Percentiles rank a stretch among this genome's conserved stretches.
Evolutionary conservation across 1,284 basidiomycete genomes (phyloP).

Genomic region (Irpex sp.): DNA sequence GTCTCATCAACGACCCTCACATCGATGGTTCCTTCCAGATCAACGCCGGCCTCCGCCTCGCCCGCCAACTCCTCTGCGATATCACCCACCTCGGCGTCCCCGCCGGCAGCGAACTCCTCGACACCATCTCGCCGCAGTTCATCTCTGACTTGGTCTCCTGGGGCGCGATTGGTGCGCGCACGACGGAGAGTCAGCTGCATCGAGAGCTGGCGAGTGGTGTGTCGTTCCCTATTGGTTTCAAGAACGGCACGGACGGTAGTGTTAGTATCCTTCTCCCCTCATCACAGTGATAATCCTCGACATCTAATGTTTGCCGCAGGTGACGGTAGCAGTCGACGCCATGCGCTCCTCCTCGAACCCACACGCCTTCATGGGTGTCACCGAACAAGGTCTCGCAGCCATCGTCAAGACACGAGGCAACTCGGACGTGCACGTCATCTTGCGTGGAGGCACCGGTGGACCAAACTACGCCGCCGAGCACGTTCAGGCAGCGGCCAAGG

Average conservation of each 20-base stretch:
- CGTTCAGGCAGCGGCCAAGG: conserved; percentile 67
- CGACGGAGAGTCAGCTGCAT: conserved; percentile 93
- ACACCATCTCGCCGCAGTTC: conserved; percentile 89
- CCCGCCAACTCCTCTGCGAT: conserved; percentile 87
- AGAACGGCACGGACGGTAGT: conserved; percentile 96
- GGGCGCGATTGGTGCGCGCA: conserved; percentile 97
- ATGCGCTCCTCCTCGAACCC: conserved; percentile 92
- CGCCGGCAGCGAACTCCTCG: conserved; percentile 93
- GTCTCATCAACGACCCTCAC: conserved; percentile 86
- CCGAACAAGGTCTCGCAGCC: conserved; percentile 89
- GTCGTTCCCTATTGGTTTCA: conserved; percentile 96
- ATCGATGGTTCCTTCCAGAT: conserved; percentile 95
- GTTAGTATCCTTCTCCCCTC: conserved; percentile 36
- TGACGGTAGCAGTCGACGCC: conserved; percentile 85
- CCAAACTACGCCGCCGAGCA: conserved; percentile 82
- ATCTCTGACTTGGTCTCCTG: conserved; percentile 85
- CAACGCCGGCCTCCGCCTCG: conserved; percentile 90
- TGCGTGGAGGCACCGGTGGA: conserved; percentile 86
- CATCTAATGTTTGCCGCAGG: neutral
- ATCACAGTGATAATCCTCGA: neutral
- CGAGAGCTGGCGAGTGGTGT: conserved; percentile 90
- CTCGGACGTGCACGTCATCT: conserved; percentile 89
- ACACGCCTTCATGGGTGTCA: conserved; percentile 98
- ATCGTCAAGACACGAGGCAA: conserved; percentile 97
- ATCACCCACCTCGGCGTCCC: conserved; percentile 88